These are phyloP conservation scores for Sergeia podlipaevii DNA, from an alignment of 208 protist genomes.

Conservation along the genomic window DNA sequence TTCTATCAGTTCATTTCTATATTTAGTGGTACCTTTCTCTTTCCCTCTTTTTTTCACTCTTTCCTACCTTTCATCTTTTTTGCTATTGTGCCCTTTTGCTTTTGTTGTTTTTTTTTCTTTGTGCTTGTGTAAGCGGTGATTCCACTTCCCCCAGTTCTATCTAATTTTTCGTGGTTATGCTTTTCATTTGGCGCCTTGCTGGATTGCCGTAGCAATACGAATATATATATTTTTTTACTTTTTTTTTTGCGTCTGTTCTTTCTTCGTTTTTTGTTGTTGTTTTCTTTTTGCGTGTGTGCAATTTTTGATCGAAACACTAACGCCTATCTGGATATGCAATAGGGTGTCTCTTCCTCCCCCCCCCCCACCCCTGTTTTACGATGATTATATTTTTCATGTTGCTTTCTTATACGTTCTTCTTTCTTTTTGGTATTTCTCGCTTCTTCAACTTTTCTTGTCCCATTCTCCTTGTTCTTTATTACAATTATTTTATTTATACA, in stretches of 20 bases:
- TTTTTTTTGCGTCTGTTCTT: neutral
- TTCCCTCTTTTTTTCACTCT: neutral
- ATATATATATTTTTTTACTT: neutral
- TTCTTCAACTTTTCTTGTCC: constrained; percentile 9
- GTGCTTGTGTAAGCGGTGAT: too few relatives aligned
- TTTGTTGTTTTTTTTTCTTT: constrained; percentile 1
- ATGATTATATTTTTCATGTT: too few relatives aligned
- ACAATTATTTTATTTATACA: constrained; percentile 3
- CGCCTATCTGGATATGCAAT: too few relatives aligned
- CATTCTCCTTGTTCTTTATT: constrained; percentile 10
- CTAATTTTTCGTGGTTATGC: neutral
- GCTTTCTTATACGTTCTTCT: too few relatives aligned
- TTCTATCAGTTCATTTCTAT: constrained; percentile 1
- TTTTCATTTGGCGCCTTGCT: neutral
- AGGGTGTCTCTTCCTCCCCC: neutral
- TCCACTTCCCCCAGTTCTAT: neutral
- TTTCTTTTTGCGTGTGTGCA: neutral
- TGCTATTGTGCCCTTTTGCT: neutral
- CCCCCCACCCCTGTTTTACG: neutral
- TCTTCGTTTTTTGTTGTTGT: constrained; percentile 12
- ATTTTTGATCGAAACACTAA: too few relatives aligned
- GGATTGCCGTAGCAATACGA: neutral
- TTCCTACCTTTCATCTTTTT: constrained; percentile 3
- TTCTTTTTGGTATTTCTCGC: neutral
- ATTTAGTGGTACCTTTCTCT: constrained; percentile 6